These are phyloP conservation scores for Cladosporium sp. DNA, from an alignment of 2,329 filamentous ascomycete genomes.

Conservation along the genomic window DNA sequence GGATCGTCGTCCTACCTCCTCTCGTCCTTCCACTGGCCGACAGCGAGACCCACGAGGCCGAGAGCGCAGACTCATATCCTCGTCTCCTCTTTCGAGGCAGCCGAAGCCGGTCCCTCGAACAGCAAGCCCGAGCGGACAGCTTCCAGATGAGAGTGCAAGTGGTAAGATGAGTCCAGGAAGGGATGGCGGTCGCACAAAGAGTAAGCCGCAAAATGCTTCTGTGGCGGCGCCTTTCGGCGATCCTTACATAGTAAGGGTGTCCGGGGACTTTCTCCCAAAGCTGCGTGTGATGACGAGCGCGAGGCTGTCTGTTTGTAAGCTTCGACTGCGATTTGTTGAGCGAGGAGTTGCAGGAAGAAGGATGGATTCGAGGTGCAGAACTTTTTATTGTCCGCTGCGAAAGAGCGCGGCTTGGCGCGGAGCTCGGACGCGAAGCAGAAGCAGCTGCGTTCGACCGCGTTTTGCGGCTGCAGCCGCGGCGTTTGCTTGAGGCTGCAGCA, in stretches of 20 bases:
- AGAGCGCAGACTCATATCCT: conserved; percentile 82
- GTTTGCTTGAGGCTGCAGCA: not conserved
- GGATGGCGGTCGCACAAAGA: conserved; percentile 55
- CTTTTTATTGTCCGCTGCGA: conserved; percentile 22
- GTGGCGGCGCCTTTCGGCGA: conserved; percentile 99
- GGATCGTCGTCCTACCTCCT: conserved; percentile 32
- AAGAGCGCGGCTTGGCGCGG: conserved; percentile 56
- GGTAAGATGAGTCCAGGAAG: conserved; percentile 47
- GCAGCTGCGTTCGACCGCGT: not conserved
- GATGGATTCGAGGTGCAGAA: conserved; percentile 19
- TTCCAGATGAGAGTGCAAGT: conserved; percentile 45
- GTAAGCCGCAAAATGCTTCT: conserved; percentile 85
- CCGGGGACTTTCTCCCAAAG: conserved; percentile 99
- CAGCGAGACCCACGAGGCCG: conserved; percentile 28
- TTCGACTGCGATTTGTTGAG: conserved; percentile 99
- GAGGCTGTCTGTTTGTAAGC: conserved; percentile 77
- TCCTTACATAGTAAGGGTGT: conserved; percentile 60
- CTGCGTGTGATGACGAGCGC: conserved; percentile 44
- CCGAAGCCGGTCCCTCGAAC: conserved; percentile 43
- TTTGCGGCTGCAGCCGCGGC: conserved; percentile 1
- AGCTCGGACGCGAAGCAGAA: not conserved
- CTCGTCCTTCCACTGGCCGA: conserved; percentile 30
- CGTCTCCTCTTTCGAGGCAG: conserved; percentile 51
- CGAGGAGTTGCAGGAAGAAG: conserved; percentile 69
- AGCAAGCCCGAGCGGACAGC: conserved; percentile 32